Evolutionary conservation across 805 yeast species (phyloP), one percentile per base, ranked within the genome.

Genomic region (Pichia californica): DNA sequence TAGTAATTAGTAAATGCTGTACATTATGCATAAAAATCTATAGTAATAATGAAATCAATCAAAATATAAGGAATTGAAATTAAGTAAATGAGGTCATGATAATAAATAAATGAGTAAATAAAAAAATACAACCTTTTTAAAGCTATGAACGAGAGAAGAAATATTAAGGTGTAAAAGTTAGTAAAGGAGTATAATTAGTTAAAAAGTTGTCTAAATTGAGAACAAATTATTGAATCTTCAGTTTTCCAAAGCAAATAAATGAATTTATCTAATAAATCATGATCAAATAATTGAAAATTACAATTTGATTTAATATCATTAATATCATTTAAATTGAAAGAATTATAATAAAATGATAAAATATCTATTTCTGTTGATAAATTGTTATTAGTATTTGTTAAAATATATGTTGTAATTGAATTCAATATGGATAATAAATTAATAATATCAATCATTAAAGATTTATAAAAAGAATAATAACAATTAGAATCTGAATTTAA

Each of bases 141-240:
- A 4, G 5, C 9, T 4, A 14, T n/a, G 38, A 35, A 7, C 15
- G 5, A 27, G n/a, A 29, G 21, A 29, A 15, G 25, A 25, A 18
- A 21, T 2, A 29, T 10, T 9, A 11, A 14, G 20, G 13, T 14
- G 25, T 15, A 77, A 72, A 49, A 76, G 76, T 0, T 54, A 72
- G 30, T 19, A 18, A 13, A 14, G 8, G 3, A 14, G 13, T 39
- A 13, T n/a, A 39, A 28, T 32, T 21, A 31, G 13, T 25, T 31
- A 28, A 38, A 41, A 8, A 40, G 16, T 7, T 37, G 21, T 13
- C 36, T 41, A 13, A 46, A 35, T 8, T 26, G 25, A 10, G n/a
- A 6, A n/a, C 36, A 31, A 19, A 41, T 23, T 6, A 8, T 14
- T 16, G 40, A 15, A 20, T 43, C 40, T 37, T 42, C 46, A n/a